Base-by-base conservation (phyloP, 1,284 basidiomycete genomes). In the Fomitiporia mediterranea region DNA sequence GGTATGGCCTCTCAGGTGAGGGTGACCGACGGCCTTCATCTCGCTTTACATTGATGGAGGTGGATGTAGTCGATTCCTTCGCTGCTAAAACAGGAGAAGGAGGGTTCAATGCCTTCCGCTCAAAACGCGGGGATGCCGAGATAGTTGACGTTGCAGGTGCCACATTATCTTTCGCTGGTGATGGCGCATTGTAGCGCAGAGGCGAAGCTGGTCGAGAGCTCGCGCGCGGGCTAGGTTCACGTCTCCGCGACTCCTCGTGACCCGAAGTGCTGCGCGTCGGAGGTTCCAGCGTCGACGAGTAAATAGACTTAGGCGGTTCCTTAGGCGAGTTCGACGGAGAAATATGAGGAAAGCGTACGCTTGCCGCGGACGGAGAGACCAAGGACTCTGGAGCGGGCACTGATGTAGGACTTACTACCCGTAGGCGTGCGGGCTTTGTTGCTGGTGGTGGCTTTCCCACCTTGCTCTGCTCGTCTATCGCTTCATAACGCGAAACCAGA, bases 401-500 rank as follows among this genome's bases (percentile, higher is more conserved):
- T 51, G 19, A 59, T 54, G 48, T 59, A 61, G 55, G 51, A 58
- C 51, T 56, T 62, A 59, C 53, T 35, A 39, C 53, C 59, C 50
- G 58, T 58, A 53, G 37, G 38, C 48, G 57, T 9, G 56, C 48
- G 11, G 62, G 47, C 7, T 56, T 39, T 35, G 53, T 27, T n/a
- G 54, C 27, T 5, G 56, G 21, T 5, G 56, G 17, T 17, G 37
- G 28, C n/a, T 47, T 39, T 15, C 60, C 57, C 48, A 68, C 49
- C 25, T 37, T 64, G 59, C 50, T 63, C 51, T 25, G 68, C 63
- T 69, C 72, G 38, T 73, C 78, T 56, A 89, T 83, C 7, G 81
- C 80, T 68, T 91, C 89, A 66, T 83, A 91, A 42, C 74, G 78
- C 61, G 87, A 85, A 19, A 91, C 89, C 79, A 91, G 89, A 64